These are phyloP conservation scores for Scheffersomyces insectosa DNA, from an alignment of 1,139 yeast species.

Conservation along the genomic window DNA sequence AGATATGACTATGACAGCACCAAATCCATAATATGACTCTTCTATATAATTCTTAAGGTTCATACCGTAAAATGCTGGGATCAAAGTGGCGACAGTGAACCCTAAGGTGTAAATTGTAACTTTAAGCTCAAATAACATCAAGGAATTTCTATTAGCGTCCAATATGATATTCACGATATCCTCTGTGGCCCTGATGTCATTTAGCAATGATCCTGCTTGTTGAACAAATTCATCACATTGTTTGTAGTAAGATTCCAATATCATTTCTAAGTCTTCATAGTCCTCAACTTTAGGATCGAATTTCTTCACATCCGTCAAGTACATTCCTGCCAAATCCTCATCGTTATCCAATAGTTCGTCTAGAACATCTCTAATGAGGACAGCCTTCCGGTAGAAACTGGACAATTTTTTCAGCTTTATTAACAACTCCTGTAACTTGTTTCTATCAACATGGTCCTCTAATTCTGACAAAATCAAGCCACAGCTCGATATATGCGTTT, in stretches of 20 bases:
- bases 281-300: slow-evolving; percentile 35
- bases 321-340: slow-evolving; percentile 86
- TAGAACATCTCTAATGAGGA: slow-evolving; percentile 77
- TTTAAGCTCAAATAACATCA: slow-evolving; percentile 85
- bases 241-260: slow-evolving; percentile 88
- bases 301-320: slow-evolving; percentile 51
- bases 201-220: slow-evolving; percentile 78
- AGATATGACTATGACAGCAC: slow-evolving; percentile 53
- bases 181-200: slow-evolving; percentile 90
- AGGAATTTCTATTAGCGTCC: slow-evolving; percentile 91
- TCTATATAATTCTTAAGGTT: slow-evolving; percentile 88
- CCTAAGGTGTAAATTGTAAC: slow-evolving; percentile 86
- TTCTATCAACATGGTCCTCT: slow-evolving; percentile 83
- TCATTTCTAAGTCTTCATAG: slow-evolving; percentile 81
- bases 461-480: slow-evolving; percentile 78
- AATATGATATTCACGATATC: slow-evolving; percentile 93
- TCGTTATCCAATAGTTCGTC: slow-evolving; percentile 88
- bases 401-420: slow-evolving; percentile 79
- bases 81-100: slow-evolving; percentile 66
- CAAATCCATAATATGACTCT: slow-evolving; percentile 68
- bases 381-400: slow-evolving; percentile 81
- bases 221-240: slow-evolving; percentile 98
- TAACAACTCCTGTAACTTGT: slow-evolving; percentile 74
- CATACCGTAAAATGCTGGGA: slow-evolving; percentile 93
- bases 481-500: slow-evolving; percentile 69